phyloP scores from a whole-genome alignment of 2,329 filamentous ascomycete genomes.

The Fusarium siculi region DNA sequence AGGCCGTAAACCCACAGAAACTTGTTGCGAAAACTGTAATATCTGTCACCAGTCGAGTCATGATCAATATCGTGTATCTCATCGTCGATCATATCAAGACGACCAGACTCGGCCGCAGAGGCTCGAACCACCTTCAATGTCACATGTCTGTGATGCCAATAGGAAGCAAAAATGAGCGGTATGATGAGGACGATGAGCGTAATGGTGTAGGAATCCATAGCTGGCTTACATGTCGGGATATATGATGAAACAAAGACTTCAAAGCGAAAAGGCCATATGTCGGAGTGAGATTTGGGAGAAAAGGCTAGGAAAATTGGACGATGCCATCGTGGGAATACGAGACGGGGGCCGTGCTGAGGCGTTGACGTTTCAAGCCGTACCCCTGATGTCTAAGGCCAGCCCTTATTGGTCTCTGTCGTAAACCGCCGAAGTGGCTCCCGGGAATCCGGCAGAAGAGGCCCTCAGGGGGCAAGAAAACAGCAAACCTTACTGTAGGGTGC shows the following conservation, averaged over 20 bases:
- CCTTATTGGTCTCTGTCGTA: neutral
- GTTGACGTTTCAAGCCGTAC: neutral
- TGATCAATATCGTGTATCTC: neutral
- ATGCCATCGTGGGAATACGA: neutral
- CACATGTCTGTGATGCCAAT: neutral
- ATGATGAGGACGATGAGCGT: neutral
- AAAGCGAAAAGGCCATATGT: fast-evolving
- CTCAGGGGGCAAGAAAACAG: no score
- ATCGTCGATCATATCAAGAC: neutral
- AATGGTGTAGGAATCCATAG: neutral
- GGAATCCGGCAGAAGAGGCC: neutral
- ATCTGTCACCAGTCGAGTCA: neutral
- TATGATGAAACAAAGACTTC: neutral
- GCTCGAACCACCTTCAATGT: neutral
- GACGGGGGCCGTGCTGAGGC: neutral
- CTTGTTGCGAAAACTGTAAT: neutral
- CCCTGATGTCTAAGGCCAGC: neutral
- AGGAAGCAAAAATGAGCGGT: neutral
- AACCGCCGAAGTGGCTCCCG: neutral
- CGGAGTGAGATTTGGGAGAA: fast-evolving
- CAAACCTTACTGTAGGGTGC: no score
- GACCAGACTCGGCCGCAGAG: neutral
- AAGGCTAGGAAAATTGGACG: neutral
- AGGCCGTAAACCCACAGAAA: neutral
- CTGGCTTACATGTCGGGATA: neutral